phyloP scores from a whole-genome alignment of 2,329 filamentous ascomycete species.

The Scedosporium dehoogii region DNA sequence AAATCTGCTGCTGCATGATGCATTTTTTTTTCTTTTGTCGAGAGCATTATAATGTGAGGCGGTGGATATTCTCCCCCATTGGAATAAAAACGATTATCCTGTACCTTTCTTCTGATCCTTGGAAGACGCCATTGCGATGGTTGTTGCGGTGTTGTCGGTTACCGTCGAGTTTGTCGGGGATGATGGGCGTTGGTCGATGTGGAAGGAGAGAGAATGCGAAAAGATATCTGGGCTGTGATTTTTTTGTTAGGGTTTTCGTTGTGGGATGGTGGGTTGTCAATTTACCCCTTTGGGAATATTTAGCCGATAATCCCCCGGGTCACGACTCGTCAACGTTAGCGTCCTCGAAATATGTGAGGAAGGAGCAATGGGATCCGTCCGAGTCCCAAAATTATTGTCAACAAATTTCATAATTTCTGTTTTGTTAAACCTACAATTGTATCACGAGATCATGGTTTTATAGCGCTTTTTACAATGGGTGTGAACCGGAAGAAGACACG shows the following conservation, averaged over 20 bases:
- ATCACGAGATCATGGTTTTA: not conserved
- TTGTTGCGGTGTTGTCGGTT: slow-evolving; percentile 12
- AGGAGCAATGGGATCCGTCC: too few species aligned
- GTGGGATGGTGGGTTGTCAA: not conserved
- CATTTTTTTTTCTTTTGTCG: slow-evolving; percentile 18
- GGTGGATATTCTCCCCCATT: slow-evolving; percentile 1
- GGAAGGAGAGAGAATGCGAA: slow-evolving; percentile 4
- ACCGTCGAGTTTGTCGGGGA: slow-evolving; percentile 4
- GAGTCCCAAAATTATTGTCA: too few species aligned
- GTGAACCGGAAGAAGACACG: slow-evolving; percentile 31
- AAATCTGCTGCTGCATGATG: slow-evolving; percentile 66
- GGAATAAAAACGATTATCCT: slow-evolving; percentile 18
- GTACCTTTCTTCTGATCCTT: slow-evolving; percentile 39
- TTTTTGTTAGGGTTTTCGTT: slow-evolving; percentile 2
- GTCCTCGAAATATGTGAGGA: not conserved
- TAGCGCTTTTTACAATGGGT: slow-evolving; percentile 27
- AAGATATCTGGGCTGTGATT: not conserved
- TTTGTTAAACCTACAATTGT: not conserved
- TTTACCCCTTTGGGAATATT: not conserved
- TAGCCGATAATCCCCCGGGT: not conserved
- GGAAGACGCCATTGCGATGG: slow-evolving; percentile 24
- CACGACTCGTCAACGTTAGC: not conserved
- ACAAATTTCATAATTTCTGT: not conserved
- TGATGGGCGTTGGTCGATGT: slow-evolving; percentile 10
- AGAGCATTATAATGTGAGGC: slow-evolving; percentile 10